phyloP scores from a whole-genome alignment of 1,284 basidiomycete genomes.

The Cutaneotrichosporon arboriforme region DNA sequence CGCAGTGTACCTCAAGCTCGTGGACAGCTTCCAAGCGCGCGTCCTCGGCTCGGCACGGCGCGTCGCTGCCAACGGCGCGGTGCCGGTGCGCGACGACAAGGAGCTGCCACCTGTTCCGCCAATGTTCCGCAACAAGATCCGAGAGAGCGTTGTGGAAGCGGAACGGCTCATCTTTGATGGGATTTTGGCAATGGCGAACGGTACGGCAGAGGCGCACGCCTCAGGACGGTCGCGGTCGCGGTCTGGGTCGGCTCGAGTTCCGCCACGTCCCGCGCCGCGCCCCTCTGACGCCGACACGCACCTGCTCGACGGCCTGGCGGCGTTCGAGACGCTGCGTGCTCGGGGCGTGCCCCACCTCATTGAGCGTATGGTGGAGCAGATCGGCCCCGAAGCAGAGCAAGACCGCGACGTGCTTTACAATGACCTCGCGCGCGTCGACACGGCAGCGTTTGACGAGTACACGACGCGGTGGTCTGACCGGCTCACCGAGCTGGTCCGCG shows the following conservation, averaged over 20 bases:
- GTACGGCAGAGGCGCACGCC: background rate
- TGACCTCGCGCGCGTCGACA: slow-evolving; percentile 67
- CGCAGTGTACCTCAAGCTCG: slow-evolving; percentile 59
- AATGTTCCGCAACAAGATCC: slow-evolving; percentile 60
- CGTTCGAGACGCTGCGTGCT: slow-evolving; percentile 71
- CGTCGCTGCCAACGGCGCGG: slow-evolving; percentile 1
- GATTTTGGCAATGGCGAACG: slow-evolving; percentile 65
- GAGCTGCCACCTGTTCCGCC: slow-evolving; percentile 26
- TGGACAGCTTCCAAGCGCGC: slow-evolving; percentile 78
- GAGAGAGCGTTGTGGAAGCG: slow-evolving; percentile 79
- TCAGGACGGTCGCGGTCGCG: no score
- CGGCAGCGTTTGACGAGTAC: slow-evolving; percentile 80
- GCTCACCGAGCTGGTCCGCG: slow-evolving; percentile 64
- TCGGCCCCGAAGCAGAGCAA: slow-evolving; percentile 67
- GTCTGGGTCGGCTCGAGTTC: no score
- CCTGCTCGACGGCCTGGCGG: slow-evolving; percentile 81
- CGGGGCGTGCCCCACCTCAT: slow-evolving; percentile 72
- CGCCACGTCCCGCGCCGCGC: no score
- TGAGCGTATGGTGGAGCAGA: slow-evolving; percentile 69
- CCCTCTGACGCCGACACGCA: slow-evolving; percentile 51
- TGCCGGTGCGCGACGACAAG: background rate
- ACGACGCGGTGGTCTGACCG: slow-evolving; percentile 67
- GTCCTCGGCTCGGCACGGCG: slow-evolving; percentile 67
- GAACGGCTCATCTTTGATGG: slow-evolving; percentile 87
- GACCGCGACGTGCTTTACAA: slow-evolving; percentile 69